Evolutionary conservation across 1,139 yeast genomes (phyloP).

Genomic region (Candida buenavistaensis): DNA sequence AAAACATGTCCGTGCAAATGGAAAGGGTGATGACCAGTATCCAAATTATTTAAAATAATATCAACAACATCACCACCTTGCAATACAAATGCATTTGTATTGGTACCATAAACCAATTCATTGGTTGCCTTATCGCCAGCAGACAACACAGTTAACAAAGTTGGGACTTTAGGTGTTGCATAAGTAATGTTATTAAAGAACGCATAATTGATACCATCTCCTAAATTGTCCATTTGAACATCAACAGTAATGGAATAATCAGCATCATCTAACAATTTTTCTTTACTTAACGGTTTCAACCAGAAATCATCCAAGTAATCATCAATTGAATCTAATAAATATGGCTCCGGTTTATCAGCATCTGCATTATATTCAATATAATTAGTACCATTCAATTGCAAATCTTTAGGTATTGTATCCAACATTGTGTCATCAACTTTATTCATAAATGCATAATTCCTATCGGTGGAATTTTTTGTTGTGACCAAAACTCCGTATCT

Average conservation of each 20-base stretch:
- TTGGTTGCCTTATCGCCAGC: slow-evolving; percentile 48
- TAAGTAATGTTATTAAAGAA: slow-evolving; percentile 70
- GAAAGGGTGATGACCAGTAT: slow-evolving; percentile 91
- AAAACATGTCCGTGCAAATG: slow-evolving; percentile 86
- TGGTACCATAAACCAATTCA: slow-evolving; percentile 61
- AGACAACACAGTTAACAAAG: slow-evolving; percentile 58
- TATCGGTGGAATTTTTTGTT: slow-evolving; percentile 46
- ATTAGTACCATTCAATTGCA: slow-evolving; percentile 55
- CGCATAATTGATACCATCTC: slow-evolving; percentile 74
- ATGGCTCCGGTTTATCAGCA: slow-evolving; percentile 23
- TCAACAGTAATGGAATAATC: slow-evolving; percentile 60
- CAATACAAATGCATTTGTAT: slow-evolving; percentile 62
- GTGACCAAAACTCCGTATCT: slow-evolving; percentile 62
- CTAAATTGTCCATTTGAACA: slow-evolving; percentile 66
- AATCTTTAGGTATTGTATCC: slow-evolving; percentile 57
- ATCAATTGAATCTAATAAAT: slow-evolving; percentile 23
- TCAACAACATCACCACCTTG: slow-evolving; percentile 67
- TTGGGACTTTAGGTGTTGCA: slow-evolving; percentile 65
- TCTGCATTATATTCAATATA: slow-evolving; percentile 49
- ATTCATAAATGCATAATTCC: slow-evolving; percentile 64
- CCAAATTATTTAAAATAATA: slow-evolving; percentile 68
- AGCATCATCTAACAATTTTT: slow-evolving; percentile 50
- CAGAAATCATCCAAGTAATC: slow-evolving; percentile 56
- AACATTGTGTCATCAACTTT: slow-evolving; percentile 65
- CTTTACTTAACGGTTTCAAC: slow-evolving; percentile 46